Evolutionary conservation across 2,329 filamentous ascomycete species (phyloP), one percentile per base, ranked within the genome.

Genomic region (Aspergillus tubingensis): DNA sequence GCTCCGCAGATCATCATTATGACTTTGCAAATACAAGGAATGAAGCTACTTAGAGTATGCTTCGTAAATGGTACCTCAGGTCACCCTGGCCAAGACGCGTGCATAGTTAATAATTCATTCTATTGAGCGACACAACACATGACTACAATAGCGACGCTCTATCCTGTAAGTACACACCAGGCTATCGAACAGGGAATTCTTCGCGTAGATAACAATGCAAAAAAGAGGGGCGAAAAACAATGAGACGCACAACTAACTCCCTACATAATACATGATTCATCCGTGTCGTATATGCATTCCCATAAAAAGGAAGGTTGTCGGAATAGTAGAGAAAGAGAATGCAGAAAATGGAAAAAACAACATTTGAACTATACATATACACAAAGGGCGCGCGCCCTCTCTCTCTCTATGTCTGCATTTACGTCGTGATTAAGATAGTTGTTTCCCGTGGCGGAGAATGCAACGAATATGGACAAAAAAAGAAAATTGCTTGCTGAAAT

Each of bases 1-100:
- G 32, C 11, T 30, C 27, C 27, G 32, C 32, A 36, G 32, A 36
- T 2, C 11, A 11, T 5, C 5, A 36, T 36, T 11, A 4, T 30
- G 74, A 79, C 11, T 49, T n/a, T 49, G 2, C 5, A n/a, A 30
- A 8, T 15, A 15, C 27, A 27, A 8, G 13, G 2, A n/a, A 17
- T 27, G 4, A 4, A 3, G 15, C 27, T 13, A 17, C 27, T 8
- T 15, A 30, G 27, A 30, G 27, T 30, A 30, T 30, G 3, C 27
- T 30, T 30, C 27, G 27, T 30, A 11, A 1, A 30, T 30, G 27
- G 27, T 11, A 30, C 10, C 27, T 11, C 27, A 4, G 11, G 10
- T 8, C 27, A 30, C 11, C 1, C 10, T 3, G 8, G 27, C 27
- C 27, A 30, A 30, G 27, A 10, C 4, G 27, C 27, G 27, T 30